These are phyloP conservation scores for Hygrocybe punicea DNA, from an alignment of 768 basidiomycete genomes.

Conservation along the genomic window DNA sequence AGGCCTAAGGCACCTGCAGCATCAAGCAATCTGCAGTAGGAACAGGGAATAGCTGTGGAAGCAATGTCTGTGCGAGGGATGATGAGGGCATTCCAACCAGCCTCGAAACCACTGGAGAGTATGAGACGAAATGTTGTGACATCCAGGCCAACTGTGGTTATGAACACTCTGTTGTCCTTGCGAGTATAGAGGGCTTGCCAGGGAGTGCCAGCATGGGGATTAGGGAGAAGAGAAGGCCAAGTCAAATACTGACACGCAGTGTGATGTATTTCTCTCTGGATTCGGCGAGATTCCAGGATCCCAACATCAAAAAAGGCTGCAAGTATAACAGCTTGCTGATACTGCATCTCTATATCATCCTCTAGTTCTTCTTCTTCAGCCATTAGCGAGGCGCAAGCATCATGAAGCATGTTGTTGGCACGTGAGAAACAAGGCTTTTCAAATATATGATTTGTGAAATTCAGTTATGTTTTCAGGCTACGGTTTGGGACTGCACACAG, in stretches of 20 bases:
- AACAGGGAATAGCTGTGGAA: constrained; percentile 20
- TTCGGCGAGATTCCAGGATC: too few species aligned
- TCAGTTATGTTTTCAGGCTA: too few species aligned
- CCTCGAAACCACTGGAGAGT: constrained; percentile 32
- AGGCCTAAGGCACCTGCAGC: constrained; percentile 43
- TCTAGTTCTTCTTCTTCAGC: too few species aligned
- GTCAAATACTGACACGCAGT: constrained; percentile 22
- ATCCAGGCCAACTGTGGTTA: constrained; percentile 46
- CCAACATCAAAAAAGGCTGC: too few species aligned
- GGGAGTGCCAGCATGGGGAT: constrained; percentile 33
- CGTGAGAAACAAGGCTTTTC: too few species aligned
- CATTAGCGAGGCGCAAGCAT: too few species aligned
- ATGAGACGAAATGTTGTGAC: constrained; percentile 35
- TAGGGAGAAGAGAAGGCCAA: constrained; percentile 31
- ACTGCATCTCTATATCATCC: too few species aligned
- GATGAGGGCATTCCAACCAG: constrained; percentile 19
- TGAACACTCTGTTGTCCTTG: constrained; percentile 37
- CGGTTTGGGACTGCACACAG: too few species aligned
- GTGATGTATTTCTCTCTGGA: too few species aligned
- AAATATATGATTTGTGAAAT: too few species aligned
- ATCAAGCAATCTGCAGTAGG: constrained; percentile 31
- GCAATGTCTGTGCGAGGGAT: constrained; percentile 33
- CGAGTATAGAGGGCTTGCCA: constrained; percentile 36
- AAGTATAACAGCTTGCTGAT: too few species aligned
- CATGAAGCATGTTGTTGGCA: too few species aligned